phyloP scores from a whole-genome alignment of 2,329 filamentous ascomycete genomes.

The Tolypocladium guangdongense region DNA sequence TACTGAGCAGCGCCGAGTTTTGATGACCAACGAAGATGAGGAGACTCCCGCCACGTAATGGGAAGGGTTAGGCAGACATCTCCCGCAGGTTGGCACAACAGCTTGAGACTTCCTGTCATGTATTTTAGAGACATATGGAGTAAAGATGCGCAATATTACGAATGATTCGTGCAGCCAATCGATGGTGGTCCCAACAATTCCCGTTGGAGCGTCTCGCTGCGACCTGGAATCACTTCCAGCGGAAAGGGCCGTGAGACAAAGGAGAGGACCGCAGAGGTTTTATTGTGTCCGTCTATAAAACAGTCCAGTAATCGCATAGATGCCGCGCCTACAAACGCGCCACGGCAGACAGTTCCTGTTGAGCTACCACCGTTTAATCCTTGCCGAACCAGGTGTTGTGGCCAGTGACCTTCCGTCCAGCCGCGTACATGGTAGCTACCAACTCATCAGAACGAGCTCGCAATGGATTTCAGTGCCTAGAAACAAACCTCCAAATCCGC shows the following conservation, averaged over 20 bases:
- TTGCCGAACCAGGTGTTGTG: conserved; percentile 70
- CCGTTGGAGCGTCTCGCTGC: not conserved
- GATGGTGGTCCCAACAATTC: not conserved
- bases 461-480: not conserved
- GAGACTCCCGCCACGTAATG: not conserved
- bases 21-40: not conserved
- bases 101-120: not conserved
- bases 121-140: not conserved
- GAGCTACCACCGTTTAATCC: conserved; percentile 23
- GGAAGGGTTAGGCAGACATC: not conserved
- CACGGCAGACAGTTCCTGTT: not conserved
- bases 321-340: not conserved
- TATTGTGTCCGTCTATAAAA: not conserved
- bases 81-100: not conserved
- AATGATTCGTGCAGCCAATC: not conserved
- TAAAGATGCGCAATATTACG: not conserved
- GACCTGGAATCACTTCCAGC: not conserved
- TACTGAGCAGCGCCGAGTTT: conserved; percentile 30
- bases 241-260: not conserved
- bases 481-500: conserved; percentile 49
- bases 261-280: not conserved
- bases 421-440: conserved; percentile 55
- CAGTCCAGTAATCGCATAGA: not conserved
- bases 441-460: conserved; percentile 10
- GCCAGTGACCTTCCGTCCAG: conserved; percentile 60